These are phyloP conservation scores for Apiotrichum laibachii DNA, from an alignment of 1,284 basidiomycete genomes.

Conservation along the genomic window DNA sequence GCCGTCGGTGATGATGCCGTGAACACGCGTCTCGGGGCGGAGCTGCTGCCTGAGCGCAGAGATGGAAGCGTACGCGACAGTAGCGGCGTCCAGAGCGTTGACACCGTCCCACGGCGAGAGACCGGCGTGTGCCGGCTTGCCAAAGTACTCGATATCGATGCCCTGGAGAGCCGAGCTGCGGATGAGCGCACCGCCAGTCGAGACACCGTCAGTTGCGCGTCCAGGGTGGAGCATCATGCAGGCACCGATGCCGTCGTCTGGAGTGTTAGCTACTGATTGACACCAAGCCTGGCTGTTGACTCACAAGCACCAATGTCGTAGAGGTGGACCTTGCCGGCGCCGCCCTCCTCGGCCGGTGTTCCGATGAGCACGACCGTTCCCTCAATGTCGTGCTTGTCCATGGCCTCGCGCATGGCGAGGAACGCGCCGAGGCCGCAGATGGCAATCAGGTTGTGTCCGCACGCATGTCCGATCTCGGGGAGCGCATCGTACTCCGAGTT, in stretches of 20 bases:
- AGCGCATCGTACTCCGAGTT: conserved; percentile 61
- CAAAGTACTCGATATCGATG: conserved; percentile 30
- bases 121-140: conserved; percentile 67
- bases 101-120: conserved; percentile 61
- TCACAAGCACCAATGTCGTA: conserved; percentile 74
- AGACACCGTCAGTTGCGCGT: background rate
- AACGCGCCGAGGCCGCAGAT: conserved; percentile 74
- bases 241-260: conserved; percentile 24
- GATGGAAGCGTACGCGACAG: conserved; percentile 70
- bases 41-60: conserved; percentile 71
- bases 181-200: conserved; percentile 15
- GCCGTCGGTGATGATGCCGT: conserved; percentile 64
- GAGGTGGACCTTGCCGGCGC: conserved; percentile 71
- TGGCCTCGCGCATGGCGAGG: conserved; percentile 64
- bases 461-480: conserved; percentile 66
- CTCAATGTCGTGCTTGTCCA: conserved; percentile 63
- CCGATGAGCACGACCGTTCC: conserved; percentile 76
- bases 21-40: conserved; percentile 48
- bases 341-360: conserved; percentile 80
- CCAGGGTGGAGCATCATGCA: conserved; percentile 28
- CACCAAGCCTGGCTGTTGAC: conserved; percentile 32
- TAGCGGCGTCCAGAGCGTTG: conserved; percentile 80
- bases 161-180: conserved; percentile 29
- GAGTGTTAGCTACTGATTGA: conserved; percentile 1
- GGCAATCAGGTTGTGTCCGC: conserved; percentile 84